Conservation (phyloP, 148 eudicot genomes). For the Rhododendron henanense region DNA sequence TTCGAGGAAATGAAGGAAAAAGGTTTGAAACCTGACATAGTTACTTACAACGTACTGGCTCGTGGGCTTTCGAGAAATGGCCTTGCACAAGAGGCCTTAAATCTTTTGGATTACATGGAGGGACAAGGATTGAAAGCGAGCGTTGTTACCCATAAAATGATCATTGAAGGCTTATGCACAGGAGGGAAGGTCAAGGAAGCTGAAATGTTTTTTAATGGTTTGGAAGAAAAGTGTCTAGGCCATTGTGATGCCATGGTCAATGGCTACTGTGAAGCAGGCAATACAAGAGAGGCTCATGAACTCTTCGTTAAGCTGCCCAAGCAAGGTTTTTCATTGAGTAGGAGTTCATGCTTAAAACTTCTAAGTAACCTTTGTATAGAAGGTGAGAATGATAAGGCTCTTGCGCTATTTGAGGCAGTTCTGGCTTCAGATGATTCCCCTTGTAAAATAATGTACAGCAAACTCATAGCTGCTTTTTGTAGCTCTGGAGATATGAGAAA, state of each 20-base stretch:
- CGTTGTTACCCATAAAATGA: constrained; percentile 39
- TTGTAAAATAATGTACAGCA: constrained; percentile 35
- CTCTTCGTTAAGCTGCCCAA: constrained; percentile 29
- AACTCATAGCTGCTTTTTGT: constrained; percentile 49
- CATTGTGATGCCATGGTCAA: constrained; percentile 53
- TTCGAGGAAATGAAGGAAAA: constrained; percentile 38
- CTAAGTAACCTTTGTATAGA: constrained; percentile 42
- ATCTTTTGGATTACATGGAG: constrained; percentile 43
- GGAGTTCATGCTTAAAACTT: constrained; percentile 36
- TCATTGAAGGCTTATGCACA: constrained; percentile 57
- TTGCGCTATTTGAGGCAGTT: constrained; percentile 33
- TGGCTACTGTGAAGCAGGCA: constrained; percentile 51
- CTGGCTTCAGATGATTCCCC: constrained; percentile 27
- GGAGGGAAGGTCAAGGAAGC: constrained; percentile 62
- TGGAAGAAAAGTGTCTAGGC: constrained; percentile 36
- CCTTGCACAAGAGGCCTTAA: constrained; percentile 18
- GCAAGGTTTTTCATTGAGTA: constrained; percentile 33
- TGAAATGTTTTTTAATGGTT: constrained; percentile 36
- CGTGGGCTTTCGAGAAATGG: constrained; percentile 54
- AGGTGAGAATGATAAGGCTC: constrained; percentile 44
- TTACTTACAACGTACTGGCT: constrained; percentile 54
- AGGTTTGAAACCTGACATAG: constrained; percentile 48
- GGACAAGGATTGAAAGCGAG: constrained; percentile 40
- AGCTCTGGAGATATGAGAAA: constrained; percentile 43
- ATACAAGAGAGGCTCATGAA: constrained; percentile 30